These are phyloP conservation scores for Starmerella stigmatis DNA, from an alignment of 805 yeast genomes.

Conservation along the genomic window DNA sequence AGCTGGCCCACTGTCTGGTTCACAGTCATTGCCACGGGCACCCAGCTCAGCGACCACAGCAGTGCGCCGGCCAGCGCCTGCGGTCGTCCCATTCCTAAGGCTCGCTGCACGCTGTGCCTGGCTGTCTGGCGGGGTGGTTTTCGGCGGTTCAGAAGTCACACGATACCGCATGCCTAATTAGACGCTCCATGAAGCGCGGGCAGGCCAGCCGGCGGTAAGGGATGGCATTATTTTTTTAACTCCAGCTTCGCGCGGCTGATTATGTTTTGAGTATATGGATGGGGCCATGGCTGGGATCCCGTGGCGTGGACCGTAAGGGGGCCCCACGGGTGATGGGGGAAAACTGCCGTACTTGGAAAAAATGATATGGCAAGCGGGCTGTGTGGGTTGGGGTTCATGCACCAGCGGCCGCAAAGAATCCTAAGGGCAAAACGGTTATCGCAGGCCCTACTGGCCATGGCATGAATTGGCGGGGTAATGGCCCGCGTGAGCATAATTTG, in stretches of 20 bases:
- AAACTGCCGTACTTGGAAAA: not conserved
- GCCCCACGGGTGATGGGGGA: too few relatives aligned
- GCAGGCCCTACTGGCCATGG: not conserved
- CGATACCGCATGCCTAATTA: not conserved
- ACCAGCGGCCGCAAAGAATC: slow-evolving; percentile 6
- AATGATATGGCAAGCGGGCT: not conserved
- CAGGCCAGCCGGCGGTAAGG: too few relatives aligned
- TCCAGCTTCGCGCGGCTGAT: too few relatives aligned
- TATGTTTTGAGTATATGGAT: too few relatives aligned
- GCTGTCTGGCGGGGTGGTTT: too few relatives aligned
- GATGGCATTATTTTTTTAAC: too few relatives aligned
- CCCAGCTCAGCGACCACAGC: slow-evolving; percentile 49
- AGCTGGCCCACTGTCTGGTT: slow-evolving; percentile 64
- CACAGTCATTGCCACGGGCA: slow-evolving; percentile 63
- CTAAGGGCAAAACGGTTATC: slow-evolving; percentile 1
- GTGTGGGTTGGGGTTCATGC: not conserved
- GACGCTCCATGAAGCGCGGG: too few relatives aligned
- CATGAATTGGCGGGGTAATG: not conserved
- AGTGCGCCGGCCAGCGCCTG: slow-evolving; percentile 13
- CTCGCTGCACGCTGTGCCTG: too few relatives aligned
- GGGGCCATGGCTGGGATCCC: too few relatives aligned
- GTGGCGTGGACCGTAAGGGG: too few relatives aligned
- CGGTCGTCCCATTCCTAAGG: not conserved
- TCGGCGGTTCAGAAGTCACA: not conserved
- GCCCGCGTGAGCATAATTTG: not conserved